These are phyloP conservation scores for Stephania japonica DNA, from an alignment of 164 flowering plant genomes.

Conservation along the genomic window DNA sequence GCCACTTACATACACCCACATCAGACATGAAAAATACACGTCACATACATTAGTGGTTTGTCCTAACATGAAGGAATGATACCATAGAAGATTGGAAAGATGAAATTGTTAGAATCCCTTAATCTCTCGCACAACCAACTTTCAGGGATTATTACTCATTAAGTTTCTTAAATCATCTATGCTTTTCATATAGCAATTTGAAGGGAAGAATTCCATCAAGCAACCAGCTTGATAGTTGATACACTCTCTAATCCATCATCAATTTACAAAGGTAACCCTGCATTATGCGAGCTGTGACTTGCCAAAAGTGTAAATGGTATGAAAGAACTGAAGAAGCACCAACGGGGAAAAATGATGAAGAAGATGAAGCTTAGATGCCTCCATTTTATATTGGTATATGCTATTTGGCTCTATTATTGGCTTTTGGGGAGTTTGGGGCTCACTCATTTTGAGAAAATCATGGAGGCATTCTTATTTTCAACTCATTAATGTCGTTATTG, in stretches of 20 bases:
- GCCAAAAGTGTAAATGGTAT: too few species aligned
- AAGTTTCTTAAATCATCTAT: background rate
- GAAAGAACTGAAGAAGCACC: too few species aligned
- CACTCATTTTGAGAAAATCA: constrained; percentile 4
- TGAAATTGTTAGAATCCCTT: constrained; percentile 2
- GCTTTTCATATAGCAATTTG: constrained; percentile 11
- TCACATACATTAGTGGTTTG: too few species aligned
- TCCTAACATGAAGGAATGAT: constrained; percentile 12
- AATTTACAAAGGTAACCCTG: too few species aligned
- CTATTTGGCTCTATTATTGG: constrained; percentile 10
- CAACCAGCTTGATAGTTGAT: constrained; percentile 10
- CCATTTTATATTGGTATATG: constrained; percentile 3
- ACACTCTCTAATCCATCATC: background rate
- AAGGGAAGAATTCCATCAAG: too few species aligned
- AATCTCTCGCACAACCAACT: background rate
- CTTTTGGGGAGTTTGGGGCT: background rate
- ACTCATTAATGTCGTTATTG: background rate
- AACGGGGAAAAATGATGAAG: background rate
- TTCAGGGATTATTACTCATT: constrained; percentile 4
- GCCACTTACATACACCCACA: too few species aligned
- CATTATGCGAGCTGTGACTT: too few species aligned
- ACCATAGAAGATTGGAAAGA: constrained; percentile 2
- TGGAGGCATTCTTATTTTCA: constrained; percentile 14
- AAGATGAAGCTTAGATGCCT: background rate
- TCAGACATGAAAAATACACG: too few species aligned